Evolutionary conservation across 2,329 filamentous ascomycete species (phyloP).

Genomic region (Fusarium fracticaudum): DNA sequence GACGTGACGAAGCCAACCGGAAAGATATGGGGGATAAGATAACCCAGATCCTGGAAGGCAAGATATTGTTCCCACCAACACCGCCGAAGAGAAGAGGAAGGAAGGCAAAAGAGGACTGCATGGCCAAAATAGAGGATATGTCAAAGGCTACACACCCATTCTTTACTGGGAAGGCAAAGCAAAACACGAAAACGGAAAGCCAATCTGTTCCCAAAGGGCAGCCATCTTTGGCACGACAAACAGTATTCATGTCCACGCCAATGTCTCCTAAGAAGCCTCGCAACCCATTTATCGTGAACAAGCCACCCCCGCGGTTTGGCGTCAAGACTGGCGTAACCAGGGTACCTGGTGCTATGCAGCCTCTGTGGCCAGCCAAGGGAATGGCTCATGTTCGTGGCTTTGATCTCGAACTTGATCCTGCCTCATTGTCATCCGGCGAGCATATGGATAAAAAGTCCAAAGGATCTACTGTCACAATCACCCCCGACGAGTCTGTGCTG

Average conservation of each 20-base stretch:
- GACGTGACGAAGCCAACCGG: constrained; percentile 56
- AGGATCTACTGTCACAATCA: constrained; percentile 55
- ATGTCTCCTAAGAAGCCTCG: constrained; percentile 59
- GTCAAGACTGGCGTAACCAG: constrained; percentile 60
- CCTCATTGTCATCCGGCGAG: not conserved
- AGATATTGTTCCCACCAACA: constrained; percentile 39
- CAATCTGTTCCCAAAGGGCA: constrained; percentile 36
- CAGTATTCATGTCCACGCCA: constrained; percentile 63
- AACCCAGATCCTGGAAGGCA: constrained; percentile 64
- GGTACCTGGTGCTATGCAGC: constrained; percentile 71
- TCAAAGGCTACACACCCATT: constrained; percentile 55
- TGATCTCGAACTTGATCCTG: not conserved
- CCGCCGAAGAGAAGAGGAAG: constrained; percentile 41
- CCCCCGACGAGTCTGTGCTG: constrained; percentile 56
- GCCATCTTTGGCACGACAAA: constrained; percentile 47
- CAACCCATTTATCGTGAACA: constrained; percentile 43
- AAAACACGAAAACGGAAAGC: constrained; percentile 26
- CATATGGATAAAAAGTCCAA: constrained; percentile 59
- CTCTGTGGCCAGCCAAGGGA: constrained; percentile 76
- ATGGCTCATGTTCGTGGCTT: constrained; percentile 70
- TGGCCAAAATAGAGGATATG: constrained; percentile 30
- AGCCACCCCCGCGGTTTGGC: constrained; percentile 55
- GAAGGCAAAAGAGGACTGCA: constrained; percentile 37
- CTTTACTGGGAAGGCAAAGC: constrained; percentile 51
- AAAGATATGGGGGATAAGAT: constrained; percentile 68